Evolutionary conservation across 352 stramenopile genomes (phyloP), one percentile per base, ranked within the genome.

Genomic region (Phytophthora quininea): DNA sequence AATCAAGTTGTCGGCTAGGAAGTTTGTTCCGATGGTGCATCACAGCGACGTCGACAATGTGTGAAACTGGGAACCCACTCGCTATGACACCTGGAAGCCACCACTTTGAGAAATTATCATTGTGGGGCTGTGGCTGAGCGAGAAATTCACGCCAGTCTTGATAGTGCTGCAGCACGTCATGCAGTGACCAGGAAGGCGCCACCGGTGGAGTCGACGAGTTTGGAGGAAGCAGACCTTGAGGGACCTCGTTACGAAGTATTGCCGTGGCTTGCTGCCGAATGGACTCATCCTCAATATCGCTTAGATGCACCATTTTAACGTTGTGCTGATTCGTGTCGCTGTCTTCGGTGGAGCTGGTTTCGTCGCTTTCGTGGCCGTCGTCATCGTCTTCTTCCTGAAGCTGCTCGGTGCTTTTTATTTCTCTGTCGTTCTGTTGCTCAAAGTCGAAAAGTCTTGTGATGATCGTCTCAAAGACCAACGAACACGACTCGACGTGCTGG

Each of bases 151-250:
- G 29, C 69, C 59, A 74, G 33, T 73, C 64, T 15, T 57, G 56
- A 30, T 64, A 74, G 52, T 74, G 69, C 27, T 71, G 69, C 3
- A 77, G 14, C 10, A 70, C 19, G 12, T 77, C 64, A 37, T 77
- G 64, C 15, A 77, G 38, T 4, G 59, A 67, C 69, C 69, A 76
- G 0, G 55, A 32, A 1, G 52, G 10, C 10, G 60, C 3, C 4
- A 48, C 53, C 2, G 59, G 15, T 15, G 45, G 1, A 31, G 24
- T 29, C 0, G 27, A 12, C 47, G 33, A 60, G 10, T 9, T 19
- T 40, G 24, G 47, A 49, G 11, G 27, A 0, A 67, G 33, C 8
- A 73, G 40, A 11, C 11, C 31, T 6, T 29, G 10, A 4, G 67
- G 62, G n/a, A 70, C 35, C 40, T 75, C 62, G 31, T 73, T 79